phyloP scores from a whole-genome alignment of 1,284 basidiomycete species.

The Tetrapyrgos nigripes region DNA sequence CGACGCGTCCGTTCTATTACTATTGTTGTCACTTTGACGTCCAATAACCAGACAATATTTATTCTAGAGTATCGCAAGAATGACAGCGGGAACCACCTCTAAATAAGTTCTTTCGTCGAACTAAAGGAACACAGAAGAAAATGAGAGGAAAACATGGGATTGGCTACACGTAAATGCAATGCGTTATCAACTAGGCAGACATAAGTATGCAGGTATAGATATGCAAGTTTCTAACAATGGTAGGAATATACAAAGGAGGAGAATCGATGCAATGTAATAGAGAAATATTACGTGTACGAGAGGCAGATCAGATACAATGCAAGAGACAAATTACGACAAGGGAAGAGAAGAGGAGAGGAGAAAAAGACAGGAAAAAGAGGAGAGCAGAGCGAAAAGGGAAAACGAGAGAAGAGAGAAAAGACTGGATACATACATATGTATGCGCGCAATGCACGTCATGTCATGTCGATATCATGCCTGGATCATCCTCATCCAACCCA shows the following conservation, averaged over 20 bases:
- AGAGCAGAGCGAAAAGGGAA: slow-evolving; percentile 8
- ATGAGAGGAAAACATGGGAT: not conserved
- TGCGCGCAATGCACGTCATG: slow-evolving; percentile 9
- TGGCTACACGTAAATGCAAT: not conserved
- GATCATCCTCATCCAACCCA: slow-evolving; percentile 57
- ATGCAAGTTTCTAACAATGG: not conserved
- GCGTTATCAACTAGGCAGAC: not conserved
- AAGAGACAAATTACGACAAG: slow-evolving; percentile 3
- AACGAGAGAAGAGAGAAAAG: slow-evolving; percentile 5
- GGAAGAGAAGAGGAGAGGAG: slow-evolving; percentile 6
- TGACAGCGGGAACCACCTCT: too few relatives aligned
- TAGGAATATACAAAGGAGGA: not conserved
- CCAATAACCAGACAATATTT: too few relatives aligned
- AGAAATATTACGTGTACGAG: not conserved
- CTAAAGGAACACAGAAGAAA: too few relatives aligned
- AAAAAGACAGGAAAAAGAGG: slow-evolving; percentile 4
- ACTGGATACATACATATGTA: not conserved
- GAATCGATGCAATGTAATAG: not conserved
- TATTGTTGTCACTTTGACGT: not conserved
- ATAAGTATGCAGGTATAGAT: not conserved
- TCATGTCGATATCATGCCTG: slow-evolving; percentile 77
- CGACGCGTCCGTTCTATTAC: not conserved
- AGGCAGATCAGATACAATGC: not conserved
- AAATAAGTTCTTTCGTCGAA: too few relatives aligned
- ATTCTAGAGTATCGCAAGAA: too few relatives aligned